These are phyloP conservation scores for Elongisporangium prolatum DNA, from an alignment of 352 stramenopile genomes.

Conservation along the genomic window DNA sequence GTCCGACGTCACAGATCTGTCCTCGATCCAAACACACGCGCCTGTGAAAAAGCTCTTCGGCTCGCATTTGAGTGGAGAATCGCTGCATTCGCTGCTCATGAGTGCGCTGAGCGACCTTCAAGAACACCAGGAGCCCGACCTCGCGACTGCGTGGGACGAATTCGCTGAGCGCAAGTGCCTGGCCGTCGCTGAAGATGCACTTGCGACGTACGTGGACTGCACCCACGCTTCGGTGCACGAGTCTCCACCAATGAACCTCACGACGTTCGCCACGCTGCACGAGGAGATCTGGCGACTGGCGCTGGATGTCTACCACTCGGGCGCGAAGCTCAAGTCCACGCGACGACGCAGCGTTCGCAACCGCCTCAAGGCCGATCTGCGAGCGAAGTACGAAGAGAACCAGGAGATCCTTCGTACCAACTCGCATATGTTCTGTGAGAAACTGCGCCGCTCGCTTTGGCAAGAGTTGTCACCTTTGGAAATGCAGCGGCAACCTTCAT, in stretches of 20 bases:
- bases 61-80: slow-evolving; percentile 49
- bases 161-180: slow-evolving; percentile 51
- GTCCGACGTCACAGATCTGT: neutral
- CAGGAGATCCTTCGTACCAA: slow-evolving; percentile 28
- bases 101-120: slow-evolving; percentile 20
- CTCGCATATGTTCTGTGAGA: slow-evolving; percentile 48
- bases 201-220: slow-evolving; percentile 73
- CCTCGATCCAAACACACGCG: slow-evolving; percentile 12
- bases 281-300: slow-evolving; percentile 65
- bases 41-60: slow-evolving; percentile 65
- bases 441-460: slow-evolving; percentile 39
- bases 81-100: slow-evolving; percentile 39
- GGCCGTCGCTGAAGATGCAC: slow-evolving; percentile 46
- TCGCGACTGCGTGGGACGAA: slow-evolving; percentile 64
- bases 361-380: slow-evolving; percentile 48
- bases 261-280: slow-evolving; percentile 60
- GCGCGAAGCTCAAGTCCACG: slow-evolving; percentile 30
- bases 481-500: slow-evolving; percentile 14
- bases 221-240: slow-evolving; percentile 55
- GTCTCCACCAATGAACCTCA: slow-evolving; percentile 53
- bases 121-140: slow-evolving; percentile 33
- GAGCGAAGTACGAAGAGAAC: slow-evolving; percentile 30
- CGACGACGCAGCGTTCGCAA: slow-evolving; percentile 40
- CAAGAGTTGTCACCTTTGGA: slow-evolving; percentile 15
- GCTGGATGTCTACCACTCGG: slow-evolving; percentile 60